phyloP scores from a whole-genome alignment of 352 stramenopile species.

The Phytopythium vexans region DNA sequence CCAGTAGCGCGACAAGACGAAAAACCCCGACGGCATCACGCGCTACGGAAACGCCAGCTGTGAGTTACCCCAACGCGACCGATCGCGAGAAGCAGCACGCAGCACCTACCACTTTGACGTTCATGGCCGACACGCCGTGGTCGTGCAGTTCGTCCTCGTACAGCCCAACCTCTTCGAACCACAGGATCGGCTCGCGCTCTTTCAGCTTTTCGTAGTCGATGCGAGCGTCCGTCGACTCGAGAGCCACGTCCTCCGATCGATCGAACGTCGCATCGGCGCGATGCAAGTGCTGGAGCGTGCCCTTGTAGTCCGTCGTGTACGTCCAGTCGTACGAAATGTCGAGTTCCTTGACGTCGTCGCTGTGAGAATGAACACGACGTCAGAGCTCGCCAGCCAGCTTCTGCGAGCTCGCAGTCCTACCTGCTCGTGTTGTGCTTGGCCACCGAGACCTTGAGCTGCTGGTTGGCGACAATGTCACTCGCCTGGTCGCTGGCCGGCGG shows the following conservation, averaged over 20 bases:
- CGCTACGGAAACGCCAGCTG: conserved; percentile 25
- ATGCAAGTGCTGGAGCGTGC: conserved; percentile 51
- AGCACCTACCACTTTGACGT: conserved; percentile 73
- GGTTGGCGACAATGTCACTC: conserved; percentile 50
- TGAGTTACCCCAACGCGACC: too few relatives aligned
- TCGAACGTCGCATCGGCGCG: conserved; percentile 13
- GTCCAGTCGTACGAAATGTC: conserved; percentile 86
- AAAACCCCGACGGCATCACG: conserved; percentile 84
- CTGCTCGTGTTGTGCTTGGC: conserved; percentile 80
- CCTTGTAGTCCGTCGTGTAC: conserved; percentile 83
- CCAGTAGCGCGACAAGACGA: conserved; percentile 74
- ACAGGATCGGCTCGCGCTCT: conserved; percentile 79
- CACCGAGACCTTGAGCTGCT: conserved; percentile 79
- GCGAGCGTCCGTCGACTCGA: conserved; percentile 46
- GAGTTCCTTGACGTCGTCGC: conserved; percentile 78
- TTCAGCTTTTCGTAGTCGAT: conserved; percentile 81
- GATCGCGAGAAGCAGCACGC: too few relatives aligned
- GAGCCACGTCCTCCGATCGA: conserved; percentile 25
- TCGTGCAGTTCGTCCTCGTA: conserved; percentile 86
- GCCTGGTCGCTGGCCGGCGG: conserved; percentile 32
- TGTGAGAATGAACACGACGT: conserved; percentile 12
- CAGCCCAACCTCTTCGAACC: conserved; percentile 77
- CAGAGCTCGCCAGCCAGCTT: neutral
- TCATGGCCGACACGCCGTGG: conserved; percentile 75
- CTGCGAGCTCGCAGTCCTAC: conserved; percentile 17